phyloP scores from a whole-genome alignment of 2,329 filamentous ascomycete species.

The Microdochium nivale region DNA sequence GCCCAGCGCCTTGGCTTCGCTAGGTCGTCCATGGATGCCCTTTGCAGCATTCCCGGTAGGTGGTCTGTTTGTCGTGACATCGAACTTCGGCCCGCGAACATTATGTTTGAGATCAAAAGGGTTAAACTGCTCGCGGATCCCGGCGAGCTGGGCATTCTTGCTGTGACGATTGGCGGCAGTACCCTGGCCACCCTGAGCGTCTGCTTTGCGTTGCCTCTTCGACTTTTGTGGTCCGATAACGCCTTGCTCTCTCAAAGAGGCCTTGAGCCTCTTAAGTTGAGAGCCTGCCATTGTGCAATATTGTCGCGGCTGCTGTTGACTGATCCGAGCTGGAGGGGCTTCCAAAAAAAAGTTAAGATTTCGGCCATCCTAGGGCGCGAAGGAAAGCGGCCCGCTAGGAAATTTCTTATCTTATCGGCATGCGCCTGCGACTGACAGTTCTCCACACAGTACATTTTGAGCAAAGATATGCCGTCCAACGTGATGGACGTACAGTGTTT shows the following conservation, averaged over 20 bases:
- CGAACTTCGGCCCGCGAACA: constrained; percentile 71
- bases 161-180: constrained; percentile 66
- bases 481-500: too few species aligned
- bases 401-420: neutral
- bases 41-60: constrained; percentile 42
- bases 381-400: neutral
- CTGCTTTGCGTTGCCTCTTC: constrained; percentile 83
- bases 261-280: constrained; percentile 91
- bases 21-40: constrained; percentile 64
- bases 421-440: too few species aligned
- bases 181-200: constrained; percentile 55
- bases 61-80: constrained; percentile 63
- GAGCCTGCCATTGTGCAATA: constrained; percentile 74
- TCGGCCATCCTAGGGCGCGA: neutral
- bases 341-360: neutral
- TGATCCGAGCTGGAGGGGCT: neutral
- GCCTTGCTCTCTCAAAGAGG: constrained; percentile 80
- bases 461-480: too few species aligned
- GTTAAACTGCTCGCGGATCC: constrained; percentile 93
- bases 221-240: constrained; percentile 87
- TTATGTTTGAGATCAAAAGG: constrained; percentile 90
- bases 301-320: neutral
- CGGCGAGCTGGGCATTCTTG: constrained; percentile 67
- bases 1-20: constrained; percentile 73
- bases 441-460: neutral